Conservation (phyloP, 2,329 filamentous ascomycete genomes). For the Scolecobasidium constrictum region DNA sequence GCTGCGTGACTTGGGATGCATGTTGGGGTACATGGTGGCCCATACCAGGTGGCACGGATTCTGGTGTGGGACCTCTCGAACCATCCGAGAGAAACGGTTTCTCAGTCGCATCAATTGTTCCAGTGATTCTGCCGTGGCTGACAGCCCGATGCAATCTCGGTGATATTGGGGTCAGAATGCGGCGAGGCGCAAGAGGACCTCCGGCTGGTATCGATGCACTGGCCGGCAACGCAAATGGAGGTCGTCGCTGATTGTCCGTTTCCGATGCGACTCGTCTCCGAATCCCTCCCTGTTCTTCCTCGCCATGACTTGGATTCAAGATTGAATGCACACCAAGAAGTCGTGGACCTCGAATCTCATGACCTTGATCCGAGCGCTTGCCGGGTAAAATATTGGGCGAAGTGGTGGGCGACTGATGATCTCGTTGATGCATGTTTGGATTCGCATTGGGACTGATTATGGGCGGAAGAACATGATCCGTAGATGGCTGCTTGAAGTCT, state of each 20-base stretch:
- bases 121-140: conserved; percentile 35
- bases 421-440: not conserved
- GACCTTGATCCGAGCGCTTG: not conserved
- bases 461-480: not conserved
- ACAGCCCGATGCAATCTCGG: conserved; percentile 39
- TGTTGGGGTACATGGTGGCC: not conserved
- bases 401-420: not conserved
- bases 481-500: not conserved
- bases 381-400: not conserved
- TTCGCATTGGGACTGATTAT: not conserved
- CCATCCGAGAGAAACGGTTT: conserved; percentile 35
- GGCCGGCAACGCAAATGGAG: not conserved
- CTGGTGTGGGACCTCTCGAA: conserved; percentile 30
- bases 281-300: conserved; percentile 20
- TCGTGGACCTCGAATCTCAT: conserved; percentile 17
- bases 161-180: conserved; percentile 48
- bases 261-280: conserved; percentile 32
- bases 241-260: conserved; percentile 21
- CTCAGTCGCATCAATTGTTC: conserved; percentile 37
- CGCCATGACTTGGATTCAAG: conserved; percentile 30
- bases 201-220: not conserved
- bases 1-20: conserved; percentile 1
- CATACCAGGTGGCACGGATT: conserved; percentile 30
- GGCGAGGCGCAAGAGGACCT: conserved; percentile 25
- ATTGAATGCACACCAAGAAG: conserved; percentile 33